Evolutionary conservation across 208 protist species (phyloP).

Genomic region (Phytomonas francai): DNA sequence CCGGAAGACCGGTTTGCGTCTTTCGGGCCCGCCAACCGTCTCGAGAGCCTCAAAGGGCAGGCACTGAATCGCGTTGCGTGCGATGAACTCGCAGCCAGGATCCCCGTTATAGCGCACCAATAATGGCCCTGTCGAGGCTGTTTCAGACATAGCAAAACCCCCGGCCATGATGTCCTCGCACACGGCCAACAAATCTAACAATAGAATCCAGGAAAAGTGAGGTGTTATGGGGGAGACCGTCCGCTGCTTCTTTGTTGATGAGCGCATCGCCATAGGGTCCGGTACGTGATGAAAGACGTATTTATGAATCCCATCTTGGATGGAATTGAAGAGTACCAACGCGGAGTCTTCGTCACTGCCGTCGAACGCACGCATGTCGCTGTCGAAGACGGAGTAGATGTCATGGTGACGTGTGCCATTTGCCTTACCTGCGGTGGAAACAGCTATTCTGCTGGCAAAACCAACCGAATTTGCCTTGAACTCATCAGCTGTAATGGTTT

Average conservation of each 20-base stretch:
- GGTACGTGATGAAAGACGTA: conserved; percentile 63
- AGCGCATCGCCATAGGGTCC: conserved; percentile 1
- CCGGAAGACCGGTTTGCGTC: conserved; percentile 10
- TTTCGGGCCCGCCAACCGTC: conserved; percentile 1
- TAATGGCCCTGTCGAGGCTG: conserved; percentile 19
- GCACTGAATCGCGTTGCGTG: conserved; percentile 69
- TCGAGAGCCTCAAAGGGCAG: conserved; percentile 76
- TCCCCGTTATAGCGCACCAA: conserved; percentile 62
- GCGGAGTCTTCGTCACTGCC: conserved; percentile 20
- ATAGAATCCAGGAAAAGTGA: conserved; percentile 48
- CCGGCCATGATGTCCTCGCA: conserved; percentile 45
- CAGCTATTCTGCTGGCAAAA: not conserved
- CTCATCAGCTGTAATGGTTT: conserved; percentile 28
- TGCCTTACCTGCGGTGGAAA: not conserved
- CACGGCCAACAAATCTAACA: conserved; percentile 54
- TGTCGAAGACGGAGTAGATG: not conserved
- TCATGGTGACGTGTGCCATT: not conserved
- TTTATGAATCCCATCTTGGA: conserved; percentile 40
- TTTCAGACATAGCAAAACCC: conserved; percentile 17
- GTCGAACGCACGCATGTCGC: conserved; percentile 32
- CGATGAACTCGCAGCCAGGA: conserved; percentile 34
- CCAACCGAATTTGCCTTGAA: conserved; percentile 11
- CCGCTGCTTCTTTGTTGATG: conserved; percentile 3
- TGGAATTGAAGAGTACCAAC: conserved; percentile 37
- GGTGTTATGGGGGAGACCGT: conserved; percentile 25